These are phyloP conservation scores for Penicillium sp. DNA, from an alignment of 2,329 filamentous ascomycete genomes.

Conservation along the genomic window DNA sequence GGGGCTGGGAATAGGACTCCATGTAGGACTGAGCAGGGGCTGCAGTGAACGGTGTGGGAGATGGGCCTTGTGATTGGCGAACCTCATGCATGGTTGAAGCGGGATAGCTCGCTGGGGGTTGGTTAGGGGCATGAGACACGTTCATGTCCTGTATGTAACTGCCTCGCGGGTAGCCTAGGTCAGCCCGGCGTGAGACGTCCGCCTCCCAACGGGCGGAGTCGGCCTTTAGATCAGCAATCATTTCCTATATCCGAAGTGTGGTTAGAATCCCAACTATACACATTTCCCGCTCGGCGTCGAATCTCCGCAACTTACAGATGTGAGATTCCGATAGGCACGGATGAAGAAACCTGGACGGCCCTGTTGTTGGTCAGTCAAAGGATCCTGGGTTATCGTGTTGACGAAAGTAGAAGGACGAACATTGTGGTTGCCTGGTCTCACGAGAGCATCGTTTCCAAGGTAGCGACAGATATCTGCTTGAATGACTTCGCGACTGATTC, in stretches of 20 bases:
- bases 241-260: slow-evolving; percentile 45
- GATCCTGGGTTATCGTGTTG: slow-evolving; percentile 9
- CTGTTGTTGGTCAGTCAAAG: slow-evolving; percentile 49
- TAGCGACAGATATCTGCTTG: slow-evolving; percentile 83
- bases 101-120: slow-evolving; percentile 39
- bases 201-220: slow-evolving; percentile 56
- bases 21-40: slow-evolving; percentile 36
- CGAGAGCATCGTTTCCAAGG: slow-evolving; percentile 77
- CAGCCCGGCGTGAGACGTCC: slow-evolving; percentile 42
- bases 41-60: slow-evolving; percentile 38
- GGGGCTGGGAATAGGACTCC: slow-evolving; percentile 34
- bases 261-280: slow-evolving; percentile 6
- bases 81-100: slow-evolving; percentile 40
- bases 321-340: slow-evolving; percentile 76
- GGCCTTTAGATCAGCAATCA: slow-evolving; percentile 57
- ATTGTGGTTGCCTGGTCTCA: slow-evolving; percentile 73
- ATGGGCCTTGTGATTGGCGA: slow-evolving; percentile 40
- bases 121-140: slow-evolving; percentile 40
- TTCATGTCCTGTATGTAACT: slow-evolving; percentile 43
- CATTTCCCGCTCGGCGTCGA: slow-evolving; percentile 6
- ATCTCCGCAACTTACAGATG: slow-evolving; percentile 60
- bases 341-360: slow-evolving; percentile 73
- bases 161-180: slow-evolving; percentile 45
- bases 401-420: slow-evolving; percentile 50
- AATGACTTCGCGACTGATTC: slow-evolving; percentile 81